Evolutionary conservation across 1,284 basidiomycete species (phyloP).

Genomic region (Ustilago bromivora): DNA sequence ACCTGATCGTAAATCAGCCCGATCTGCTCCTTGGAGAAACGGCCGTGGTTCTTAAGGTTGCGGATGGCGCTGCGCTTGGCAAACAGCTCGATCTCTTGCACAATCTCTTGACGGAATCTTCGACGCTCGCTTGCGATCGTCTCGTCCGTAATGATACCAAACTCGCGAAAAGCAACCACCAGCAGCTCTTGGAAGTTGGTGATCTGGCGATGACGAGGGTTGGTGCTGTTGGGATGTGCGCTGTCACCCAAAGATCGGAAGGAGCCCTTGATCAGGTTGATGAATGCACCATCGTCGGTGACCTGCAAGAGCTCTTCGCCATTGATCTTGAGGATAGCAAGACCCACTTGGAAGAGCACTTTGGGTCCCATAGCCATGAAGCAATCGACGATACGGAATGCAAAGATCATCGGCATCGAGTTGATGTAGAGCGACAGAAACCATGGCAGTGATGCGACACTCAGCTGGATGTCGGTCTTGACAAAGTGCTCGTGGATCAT

Average conservation of each 20-base stretch:
- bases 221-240: conserved; percentile 88
- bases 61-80: conserved; percentile 93
- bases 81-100: conserved; percentile 93
- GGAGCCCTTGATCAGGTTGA: conserved; percentile 78
- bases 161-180: conserved; percentile 78
- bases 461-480: conserved; percentile 92
- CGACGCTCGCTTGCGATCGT: conserved; percentile 89
- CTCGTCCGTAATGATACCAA: conserved; percentile 94
- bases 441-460: conserved; percentile 97
- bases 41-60: conserved; percentile 83
- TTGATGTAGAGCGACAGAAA: conserved; percentile 92
- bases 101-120: conserved; percentile 88
- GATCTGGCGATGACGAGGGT: conserved; percentile 91
- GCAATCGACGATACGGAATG: conserved; percentile 98
- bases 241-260: conserved; percentile 93
- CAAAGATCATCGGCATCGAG: conserved; percentile 99
- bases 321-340: conserved; percentile 98
- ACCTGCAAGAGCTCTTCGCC: conserved; percentile 92
- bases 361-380: conserved; percentile 99
- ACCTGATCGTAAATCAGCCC: conserved; percentile 68
- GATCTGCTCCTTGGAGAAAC: conserved; percentile 88
- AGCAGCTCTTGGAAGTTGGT: conserved; percentile 95
- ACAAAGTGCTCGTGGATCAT: conserved; percentile 93
- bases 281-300: conserved; percentile 96
- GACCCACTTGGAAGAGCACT: conserved; percentile 93